Percentiles rank a stretch among this genome's conserved stretches.
Evolutionary conservation across 1,139 yeast species (phyloP).

Genomic region (Scheffersomyces lignicola): DNA sequence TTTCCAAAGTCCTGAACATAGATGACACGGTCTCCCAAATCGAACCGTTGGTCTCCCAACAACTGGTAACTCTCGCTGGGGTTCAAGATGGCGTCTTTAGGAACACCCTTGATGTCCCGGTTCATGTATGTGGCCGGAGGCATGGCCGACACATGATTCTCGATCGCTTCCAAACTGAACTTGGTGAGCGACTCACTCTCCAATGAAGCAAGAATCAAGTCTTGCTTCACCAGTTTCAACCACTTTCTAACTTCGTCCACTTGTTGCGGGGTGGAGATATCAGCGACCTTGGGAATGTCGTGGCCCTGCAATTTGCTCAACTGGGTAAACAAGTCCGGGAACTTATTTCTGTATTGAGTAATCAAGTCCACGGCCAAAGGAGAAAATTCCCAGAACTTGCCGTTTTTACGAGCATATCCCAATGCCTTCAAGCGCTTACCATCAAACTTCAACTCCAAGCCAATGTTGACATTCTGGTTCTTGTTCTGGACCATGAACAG

Average conservation of each 20-base stretch:
- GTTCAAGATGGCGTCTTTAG: conserved; percentile 77
- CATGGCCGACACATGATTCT: conserved; percentile 53
- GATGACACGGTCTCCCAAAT: conserved; percentile 86
- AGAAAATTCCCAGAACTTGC: conserved; percentile 82
- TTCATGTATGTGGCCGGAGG: conserved; percentile 43
- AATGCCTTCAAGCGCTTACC: conserved; percentile 77
- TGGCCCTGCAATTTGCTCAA: conserved; percentile 20
- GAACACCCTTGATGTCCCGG: conserved; percentile 76
- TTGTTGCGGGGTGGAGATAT: conserved; percentile 28
- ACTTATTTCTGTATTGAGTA: conserved; percentile 57
- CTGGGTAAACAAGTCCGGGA: conserved; percentile 59
- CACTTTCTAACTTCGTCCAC: conserved; percentile 50
- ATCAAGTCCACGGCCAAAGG: conserved; percentile 70
- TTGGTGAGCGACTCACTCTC: conserved; percentile 80
- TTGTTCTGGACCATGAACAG: conserved; percentile 60
- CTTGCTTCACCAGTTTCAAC: conserved; percentile 56
- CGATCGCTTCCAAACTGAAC: conserved; percentile 67
- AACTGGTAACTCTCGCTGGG: conserved; percentile 74
- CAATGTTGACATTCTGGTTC: conserved; percentile 63
- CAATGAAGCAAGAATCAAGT: conserved; percentile 64
- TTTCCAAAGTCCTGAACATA: conserved; percentile 87
- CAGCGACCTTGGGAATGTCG: conserved; percentile 30
- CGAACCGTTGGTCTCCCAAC: conserved; percentile 73
- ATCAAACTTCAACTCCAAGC: conserved; percentile 84
- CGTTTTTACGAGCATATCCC: conserved; percentile 75